Evolutionary conservation across 768 basidiomycete genomes (phyloP).

Genomic region (Calocera cornea): DNA sequence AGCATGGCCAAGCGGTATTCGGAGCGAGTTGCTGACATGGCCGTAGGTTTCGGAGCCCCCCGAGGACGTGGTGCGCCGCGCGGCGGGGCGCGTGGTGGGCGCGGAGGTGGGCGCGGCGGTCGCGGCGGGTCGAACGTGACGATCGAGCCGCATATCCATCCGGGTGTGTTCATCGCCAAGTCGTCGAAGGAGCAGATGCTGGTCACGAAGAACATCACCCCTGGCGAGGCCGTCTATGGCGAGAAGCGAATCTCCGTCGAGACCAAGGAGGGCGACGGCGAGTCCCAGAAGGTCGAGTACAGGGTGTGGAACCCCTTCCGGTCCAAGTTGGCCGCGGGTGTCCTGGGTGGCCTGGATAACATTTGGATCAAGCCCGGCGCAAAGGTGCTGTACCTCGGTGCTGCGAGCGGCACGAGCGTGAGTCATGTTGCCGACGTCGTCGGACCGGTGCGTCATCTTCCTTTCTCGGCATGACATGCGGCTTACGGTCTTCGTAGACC

Average conservation of each 20-base stretch:
- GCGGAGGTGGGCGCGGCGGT: constrained; percentile 42
- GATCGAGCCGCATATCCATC: constrained; percentile 88
- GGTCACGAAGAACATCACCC: constrained; percentile 95
- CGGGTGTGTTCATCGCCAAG: constrained; percentile 91
- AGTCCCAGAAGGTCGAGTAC: constrained; percentile 85
- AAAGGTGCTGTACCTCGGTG: constrained; percentile 95
- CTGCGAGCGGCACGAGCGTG: constrained; percentile 94
- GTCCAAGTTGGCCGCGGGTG: constrained; percentile 90
- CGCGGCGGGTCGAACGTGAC: constrained; percentile 73
- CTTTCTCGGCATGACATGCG: constrained; percentile 9
- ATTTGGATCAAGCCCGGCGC: constrained; percentile 87
- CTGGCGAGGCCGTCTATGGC: constrained; percentile 95
- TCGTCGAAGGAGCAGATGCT: constrained; percentile 85
- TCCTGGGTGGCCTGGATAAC: constrained; percentile 85
- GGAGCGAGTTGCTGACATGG: constrained; percentile 7
- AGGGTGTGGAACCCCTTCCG: constrained; percentile 99
- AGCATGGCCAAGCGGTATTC: background rate
- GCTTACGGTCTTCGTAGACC: constrained; percentile 39
- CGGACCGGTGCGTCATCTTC: constrained; percentile 59
- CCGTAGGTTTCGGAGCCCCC: constrained; percentile 10
- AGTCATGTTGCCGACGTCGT: constrained; percentile 99
- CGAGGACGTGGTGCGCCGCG: constrained; percentile 27
- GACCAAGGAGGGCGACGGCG: constrained; percentile 38
- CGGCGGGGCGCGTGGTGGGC: background rate
- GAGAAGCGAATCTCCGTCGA: constrained; percentile 94